These are phyloP conservation scores for Hortiboletus campestris DNA, from an alignment of 768 basidiomycete species.

Conservation along the genomic window DNA sequence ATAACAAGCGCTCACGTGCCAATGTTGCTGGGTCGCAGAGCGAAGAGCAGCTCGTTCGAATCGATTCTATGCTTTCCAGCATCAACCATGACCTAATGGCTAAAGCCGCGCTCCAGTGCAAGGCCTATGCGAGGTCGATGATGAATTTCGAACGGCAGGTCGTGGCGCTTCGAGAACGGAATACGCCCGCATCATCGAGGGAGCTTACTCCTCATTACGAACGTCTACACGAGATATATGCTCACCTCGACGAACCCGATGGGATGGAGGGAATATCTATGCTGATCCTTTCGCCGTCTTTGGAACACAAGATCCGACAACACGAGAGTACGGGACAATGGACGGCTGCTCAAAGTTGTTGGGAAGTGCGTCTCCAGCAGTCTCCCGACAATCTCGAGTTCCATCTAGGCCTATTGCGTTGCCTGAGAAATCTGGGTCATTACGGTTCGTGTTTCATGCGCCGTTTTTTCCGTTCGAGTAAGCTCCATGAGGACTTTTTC, in stretches of 20 bases:
- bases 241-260: slow-evolving; percentile 94
- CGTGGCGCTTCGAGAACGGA: slow-evolving; percentile 43
- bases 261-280: slow-evolving; percentile 98
- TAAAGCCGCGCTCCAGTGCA: slow-evolving; percentile 90
- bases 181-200: slow-evolving; percentile 44
- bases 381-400: slow-evolving; percentile 85
- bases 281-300: slow-evolving; percentile 79
- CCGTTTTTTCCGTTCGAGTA: slow-evolving; percentile 1
- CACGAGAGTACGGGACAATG: slow-evolving; percentile 96
- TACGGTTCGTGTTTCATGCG: slow-evolving; percentile 67
- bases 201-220: slow-evolving; percentile 63
- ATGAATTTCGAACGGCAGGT: slow-evolving; percentile 94
- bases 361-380: slow-evolving; percentile 93
- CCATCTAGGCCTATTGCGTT: slow-evolving; percentile 87
- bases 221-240: slow-evolving; percentile 92
- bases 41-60: slow-evolving; percentile 60
- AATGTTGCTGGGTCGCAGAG: slow-evolving; percentile 36
- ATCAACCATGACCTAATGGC: slow-evolving; percentile 90
- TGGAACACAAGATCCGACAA: slow-evolving; percentile 96
- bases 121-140: slow-evolving; percentile 88
- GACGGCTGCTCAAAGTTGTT: slow-evolving; percentile 99
- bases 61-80: slow-evolving; percentile 79
- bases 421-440: slow-evolving; percentile 92
- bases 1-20: slow-evolving; percentile 46
- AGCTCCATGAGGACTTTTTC: neutral